These are phyloP conservation scores for Pistacia atlantica DNA, from an alignment of 345 rosid species.

Conservation along the genomic window DNA sequence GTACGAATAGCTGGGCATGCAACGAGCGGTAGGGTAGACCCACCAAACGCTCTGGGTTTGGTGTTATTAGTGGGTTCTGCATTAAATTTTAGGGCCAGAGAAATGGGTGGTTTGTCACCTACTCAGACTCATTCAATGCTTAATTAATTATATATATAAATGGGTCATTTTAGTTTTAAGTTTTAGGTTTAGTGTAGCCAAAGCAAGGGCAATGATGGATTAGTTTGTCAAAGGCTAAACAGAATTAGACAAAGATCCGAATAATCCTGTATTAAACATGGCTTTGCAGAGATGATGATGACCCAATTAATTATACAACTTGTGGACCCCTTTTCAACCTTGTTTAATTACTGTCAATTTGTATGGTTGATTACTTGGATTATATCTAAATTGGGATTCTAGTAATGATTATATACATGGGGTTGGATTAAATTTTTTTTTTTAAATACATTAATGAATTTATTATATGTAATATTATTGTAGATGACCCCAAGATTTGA, in stretches of 20 bases:
- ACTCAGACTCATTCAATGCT: not conserved
- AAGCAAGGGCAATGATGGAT: constrained; percentile 14
- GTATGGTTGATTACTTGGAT: too few species aligned
- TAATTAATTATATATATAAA: not conserved
- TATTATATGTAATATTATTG: too few species aligned
- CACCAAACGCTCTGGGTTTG: not conserved
- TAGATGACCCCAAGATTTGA: too few species aligned
- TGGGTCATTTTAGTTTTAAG: too few species aligned
- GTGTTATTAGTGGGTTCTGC: not conserved
- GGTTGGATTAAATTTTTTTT: too few species aligned
- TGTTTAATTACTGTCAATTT: too few species aligned
- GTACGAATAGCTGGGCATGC: not conserved
- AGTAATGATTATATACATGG: too few species aligned
- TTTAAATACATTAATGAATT: too few species aligned
- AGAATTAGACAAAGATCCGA: constrained; percentile 12
- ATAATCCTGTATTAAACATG: not conserved
- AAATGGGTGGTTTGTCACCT: not conserved
- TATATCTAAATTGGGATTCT: too few species aligned
- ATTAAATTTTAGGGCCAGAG: not conserved
- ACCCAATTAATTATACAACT: too few species aligned
- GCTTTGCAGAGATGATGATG: not conserved
- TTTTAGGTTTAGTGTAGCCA: not conserved
- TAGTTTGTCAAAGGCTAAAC: not conserved
- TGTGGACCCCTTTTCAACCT: too few species aligned
- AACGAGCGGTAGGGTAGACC: not conserved